phyloP scores from a whole-genome alignment of 2,329 filamentous ascomycete genomes.

The Sclerotinia subarctica region DNA sequence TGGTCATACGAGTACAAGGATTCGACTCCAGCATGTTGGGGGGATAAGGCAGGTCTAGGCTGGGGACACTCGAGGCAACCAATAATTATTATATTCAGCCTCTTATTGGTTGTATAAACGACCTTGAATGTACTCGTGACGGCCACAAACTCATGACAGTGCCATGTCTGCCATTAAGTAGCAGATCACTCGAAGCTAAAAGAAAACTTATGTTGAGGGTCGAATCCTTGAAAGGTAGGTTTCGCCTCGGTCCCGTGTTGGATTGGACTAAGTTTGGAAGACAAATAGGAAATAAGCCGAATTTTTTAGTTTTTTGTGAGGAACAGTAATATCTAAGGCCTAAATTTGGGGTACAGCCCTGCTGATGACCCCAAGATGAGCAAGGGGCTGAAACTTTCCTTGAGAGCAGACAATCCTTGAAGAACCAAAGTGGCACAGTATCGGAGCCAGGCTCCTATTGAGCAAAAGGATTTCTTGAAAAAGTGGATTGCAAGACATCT shows the following conservation, averaged over 20 bases:
- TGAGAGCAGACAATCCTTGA: constrained; percentile 9
- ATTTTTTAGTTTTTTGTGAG: neutral
- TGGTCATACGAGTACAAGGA: neutral
- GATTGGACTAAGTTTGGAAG: neutral
- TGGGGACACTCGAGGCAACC: neutral
- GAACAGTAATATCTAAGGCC: neutral
- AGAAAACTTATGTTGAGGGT: neutral
- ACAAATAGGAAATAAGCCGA: constrained; percentile 15
- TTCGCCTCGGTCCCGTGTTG: neutral
- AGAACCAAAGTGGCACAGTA: constrained; percentile 1
- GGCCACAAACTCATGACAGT: neutral
- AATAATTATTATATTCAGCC: neutral
- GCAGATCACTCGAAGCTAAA: neutral
- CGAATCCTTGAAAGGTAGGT: neutral
- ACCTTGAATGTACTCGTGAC: neutral
- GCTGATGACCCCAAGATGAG: constrained; percentile 1
- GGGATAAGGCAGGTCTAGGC: neutral
- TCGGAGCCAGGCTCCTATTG: neutral
- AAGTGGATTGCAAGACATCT: neutral
- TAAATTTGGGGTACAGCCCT: neutral
- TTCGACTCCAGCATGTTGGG: neutral
- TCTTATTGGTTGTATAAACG: neutral
- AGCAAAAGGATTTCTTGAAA: neutral
- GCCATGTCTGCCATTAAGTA: neutral
- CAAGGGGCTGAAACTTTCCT: constrained; percentile 10